These are phyloP conservation scores for Volvox africanus DNA, from an alignment of 139 green algal species.

Conservation along the genomic window DNA sequence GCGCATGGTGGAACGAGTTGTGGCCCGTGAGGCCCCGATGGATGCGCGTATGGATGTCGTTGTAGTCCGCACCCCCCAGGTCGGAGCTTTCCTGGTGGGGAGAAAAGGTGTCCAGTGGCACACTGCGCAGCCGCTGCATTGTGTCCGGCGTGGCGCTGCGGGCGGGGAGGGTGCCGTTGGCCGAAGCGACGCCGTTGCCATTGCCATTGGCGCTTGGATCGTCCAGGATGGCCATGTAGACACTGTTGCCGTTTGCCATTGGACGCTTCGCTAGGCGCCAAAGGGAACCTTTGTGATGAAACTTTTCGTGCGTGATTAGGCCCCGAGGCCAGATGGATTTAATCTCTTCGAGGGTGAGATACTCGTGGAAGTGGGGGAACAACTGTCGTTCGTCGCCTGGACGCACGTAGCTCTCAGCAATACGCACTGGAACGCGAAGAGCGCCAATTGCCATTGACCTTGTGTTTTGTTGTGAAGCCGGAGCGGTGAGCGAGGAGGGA, in stretches of 20 bases:
- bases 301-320: slow-evolving; percentile 34
- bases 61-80: not conserved
- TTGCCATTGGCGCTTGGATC: not conserved
- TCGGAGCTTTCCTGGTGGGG: not conserved
- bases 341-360: slow-evolving; percentile 18
- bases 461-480: no score
- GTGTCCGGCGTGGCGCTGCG: not conserved
- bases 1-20: not conserved
- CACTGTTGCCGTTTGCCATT: not conserved
- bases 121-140: slow-evolving; percentile 31
- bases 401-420: slow-evolving; percentile 20
- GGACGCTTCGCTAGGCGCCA: slow-evolving; percentile 26
- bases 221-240: slow-evolving; percentile 34
- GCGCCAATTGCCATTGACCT: slow-evolving; percentile 24
- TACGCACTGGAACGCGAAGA: not conserved
- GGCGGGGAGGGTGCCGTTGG: not conserved
- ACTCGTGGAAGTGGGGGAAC: not conserved
- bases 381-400: not conserved
- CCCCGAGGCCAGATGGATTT: not conserved
- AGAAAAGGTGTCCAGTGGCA: slow-evolving; percentile 9
- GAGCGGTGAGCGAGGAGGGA: not conserved
- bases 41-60: not conserved
- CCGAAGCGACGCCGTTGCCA: no score
- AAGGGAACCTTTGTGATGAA: not conserved
- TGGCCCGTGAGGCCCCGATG: not conserved